Percentiles rank a stretch among this genome's conserved stretches.
These are phyloP conservation scores for Colletotrichum trifolii DNA, from an alignment of 2,329 filamentous ascomycete genomes.

Conservation along the genomic window DNA sequence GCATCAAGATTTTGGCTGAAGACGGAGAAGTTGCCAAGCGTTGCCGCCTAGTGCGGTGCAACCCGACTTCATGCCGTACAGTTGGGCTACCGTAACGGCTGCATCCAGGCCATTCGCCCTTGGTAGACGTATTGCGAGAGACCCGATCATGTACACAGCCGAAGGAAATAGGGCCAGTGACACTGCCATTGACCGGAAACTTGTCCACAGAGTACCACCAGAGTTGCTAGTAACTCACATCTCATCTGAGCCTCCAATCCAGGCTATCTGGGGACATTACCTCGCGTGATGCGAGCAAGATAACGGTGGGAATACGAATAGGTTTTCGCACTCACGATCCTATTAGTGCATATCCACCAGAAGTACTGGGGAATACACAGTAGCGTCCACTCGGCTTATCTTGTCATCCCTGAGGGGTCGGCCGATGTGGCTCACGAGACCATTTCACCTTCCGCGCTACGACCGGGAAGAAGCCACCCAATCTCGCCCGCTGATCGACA, in stretches of 20 bases:
- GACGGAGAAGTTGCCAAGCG: conserved; percentile 1
- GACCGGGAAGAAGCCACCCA: conserved; percentile 2
- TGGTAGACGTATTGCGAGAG: background rate
- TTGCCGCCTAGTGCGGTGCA: conserved; percentile 33
- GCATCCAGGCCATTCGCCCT: conserved; percentile 17
- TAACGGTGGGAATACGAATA: conserved; percentile 21
- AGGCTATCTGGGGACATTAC: background rate
- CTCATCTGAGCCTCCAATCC: conserved; percentile 4
- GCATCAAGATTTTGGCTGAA: conserved; percentile 12
- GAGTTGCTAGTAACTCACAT: background rate
- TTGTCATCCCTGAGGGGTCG: conserved; percentile 24
- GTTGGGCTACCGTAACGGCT: conserved; percentile 25
- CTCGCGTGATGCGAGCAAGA: conserved; percentile 7
- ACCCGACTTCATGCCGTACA: conserved; percentile 34
- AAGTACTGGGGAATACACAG: conserved; percentile 8
- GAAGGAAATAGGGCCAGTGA: background rate
- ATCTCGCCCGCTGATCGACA: conserved; percentile 8
- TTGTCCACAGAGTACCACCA: background rate
- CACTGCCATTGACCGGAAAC: no score
- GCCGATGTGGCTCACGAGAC: conserved; percentile 22
- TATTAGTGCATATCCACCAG: conserved; percentile 1
- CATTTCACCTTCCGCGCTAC: conserved; percentile 6
- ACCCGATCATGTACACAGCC: background rate
- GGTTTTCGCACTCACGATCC: conserved; percentile 8
- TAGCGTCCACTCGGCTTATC: conserved; percentile 22